These are phyloP conservation scores for Moniliella sp. DNA, from an alignment of 1,284 basidiomycete species.

Conservation along the genomic window DNA sequence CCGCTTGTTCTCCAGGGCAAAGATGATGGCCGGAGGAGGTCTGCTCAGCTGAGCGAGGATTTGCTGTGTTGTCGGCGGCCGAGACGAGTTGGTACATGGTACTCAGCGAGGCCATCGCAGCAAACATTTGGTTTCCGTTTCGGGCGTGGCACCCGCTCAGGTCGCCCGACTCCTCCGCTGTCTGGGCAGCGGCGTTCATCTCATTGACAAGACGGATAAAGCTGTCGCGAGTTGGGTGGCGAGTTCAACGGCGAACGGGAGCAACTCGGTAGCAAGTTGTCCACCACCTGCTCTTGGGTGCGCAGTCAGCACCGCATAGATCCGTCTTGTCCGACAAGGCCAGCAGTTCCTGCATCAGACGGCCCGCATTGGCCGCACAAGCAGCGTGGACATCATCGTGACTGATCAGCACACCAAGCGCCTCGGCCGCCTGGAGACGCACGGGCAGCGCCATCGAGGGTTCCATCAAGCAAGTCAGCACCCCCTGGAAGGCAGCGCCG, in stretches of 20 bases:
- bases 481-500: slow-evolving; percentile 22
- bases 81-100: slow-evolving; percentile 39
- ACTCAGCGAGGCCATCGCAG: slow-evolving; percentile 52
- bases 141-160: too few species aligned
- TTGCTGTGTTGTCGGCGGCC: slow-evolving; percentile 52
- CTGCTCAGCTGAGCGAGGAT: slow-evolving; percentile 59
- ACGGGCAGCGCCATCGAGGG: slow-evolving; percentile 53
- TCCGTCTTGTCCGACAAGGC: slow-evolving; percentile 74
- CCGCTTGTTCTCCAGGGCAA: slow-evolving; percentile 42
- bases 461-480: slow-evolving; percentile 39
- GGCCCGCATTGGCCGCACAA: slow-evolving; percentile 57
- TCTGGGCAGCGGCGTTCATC: slow-evolving; percentile 2
- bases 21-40: slow-evolving; percentile 57
- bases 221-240: slow-evolving; percentile 41
- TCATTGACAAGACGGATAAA: slow-evolving; percentile 45
- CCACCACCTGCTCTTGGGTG: slow-evolving; percentile 63
- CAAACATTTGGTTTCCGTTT: too few species aligned
- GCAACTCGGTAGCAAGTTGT: slow-evolving; percentile 59
- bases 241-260: slow-evolving; percentile 65
- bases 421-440: slow-evolving; percentile 58
- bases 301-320: slow-evolving; percentile 57
- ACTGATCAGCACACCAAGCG: slow-evolving; percentile 57
- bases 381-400: slow-evolving; percentile 47
- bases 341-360: slow-evolving; percentile 69
- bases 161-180: too few species aligned